Base-by-base conservation (phyloP, 1,139 yeast genomes). In the Nakaseomyces kungkrabaensis region DNA sequence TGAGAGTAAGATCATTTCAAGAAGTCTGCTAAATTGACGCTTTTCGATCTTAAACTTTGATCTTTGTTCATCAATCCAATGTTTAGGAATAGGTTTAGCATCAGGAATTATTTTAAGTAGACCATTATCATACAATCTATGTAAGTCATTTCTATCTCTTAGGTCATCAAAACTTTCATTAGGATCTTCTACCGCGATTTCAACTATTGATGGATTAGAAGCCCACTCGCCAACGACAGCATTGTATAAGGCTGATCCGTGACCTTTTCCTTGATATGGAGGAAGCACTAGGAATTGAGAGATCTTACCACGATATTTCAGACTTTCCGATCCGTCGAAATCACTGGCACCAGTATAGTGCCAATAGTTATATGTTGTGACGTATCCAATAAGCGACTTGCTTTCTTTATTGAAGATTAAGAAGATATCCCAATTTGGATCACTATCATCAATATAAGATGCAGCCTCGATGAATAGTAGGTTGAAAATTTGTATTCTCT, bases 131-230 rank as follows among this genome's bases (percentile, higher is more conserved):
- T 66, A 56, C 41, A 89, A 68, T 55, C 85, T 69, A 45, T 71
- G 68, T 56, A 92, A 72, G 63, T 92, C 98, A 52, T 82, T 76
- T 34, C 92, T 72, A 65, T 92, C 97, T 54, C 98, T 75, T 59
- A 94, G 70, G 62, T 87, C 95, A 62, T 92, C 98, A 68, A 92
- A 92, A 43, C 81, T 80, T 65, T 90, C 97, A 62, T 85, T 87
- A 3, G 98, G 98, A 64, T 94, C 98, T 65, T 92, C 98, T 8
- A 94, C 90, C 0, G 92, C 89, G 41, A 92, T 75, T 60, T 90
- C 96, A 38, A 72, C 68, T n/a, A 89, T 78, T 3, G 63, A 55
- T 0, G 66, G 60, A 54, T 85, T 84, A 0, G 61, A 57, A 5
- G 72, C 58, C 85, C 95, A 88, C 41, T 66, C 54, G 1, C 73